Evolutionary conservation across 2,329 filamentous ascomycete genomes (phyloP).

Genomic region (Camillea tinctor): DNA sequence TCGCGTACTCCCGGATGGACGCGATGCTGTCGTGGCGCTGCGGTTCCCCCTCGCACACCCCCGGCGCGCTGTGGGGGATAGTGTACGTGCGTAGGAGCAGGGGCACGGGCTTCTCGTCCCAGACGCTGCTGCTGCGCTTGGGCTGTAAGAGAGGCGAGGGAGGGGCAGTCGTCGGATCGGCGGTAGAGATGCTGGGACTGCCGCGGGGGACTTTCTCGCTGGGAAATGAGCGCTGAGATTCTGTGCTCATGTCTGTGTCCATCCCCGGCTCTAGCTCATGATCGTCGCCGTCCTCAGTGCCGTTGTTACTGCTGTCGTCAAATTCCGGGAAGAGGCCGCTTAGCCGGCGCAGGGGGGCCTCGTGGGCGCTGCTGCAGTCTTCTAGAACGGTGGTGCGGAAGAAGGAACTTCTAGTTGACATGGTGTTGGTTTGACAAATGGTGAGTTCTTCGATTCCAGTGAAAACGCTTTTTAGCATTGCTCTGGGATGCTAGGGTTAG

Average conservation of each 20-base stretch:
- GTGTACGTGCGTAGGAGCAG: conserved; percentile 10
- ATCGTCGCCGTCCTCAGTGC: not conserved
- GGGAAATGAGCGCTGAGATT: conserved; percentile 23
- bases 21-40: conserved; percentile 4
- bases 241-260: not conserved
- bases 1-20: conserved; percentile 11
- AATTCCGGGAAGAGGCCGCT: conserved; percentile 14
- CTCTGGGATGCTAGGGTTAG: not conserved
- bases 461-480: not conserved
- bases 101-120: conserved; percentile 8
- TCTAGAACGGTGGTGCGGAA: conserved; percentile 22
- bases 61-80: conserved; percentile 5
- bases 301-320: not conserved
- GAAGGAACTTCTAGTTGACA: conserved; percentile 15
- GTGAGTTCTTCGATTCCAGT: not conserved
- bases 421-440: not conserved
- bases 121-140: not conserved
- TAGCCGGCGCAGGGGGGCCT: conserved; percentile 18
- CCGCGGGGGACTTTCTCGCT: conserved; percentile 17
- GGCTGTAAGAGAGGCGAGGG: conserved; percentile 1
- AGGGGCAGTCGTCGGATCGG: conserved; percentile 5
- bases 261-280: too few species aligned
- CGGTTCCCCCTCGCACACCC: not conserved
- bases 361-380: conserved; percentile 16
- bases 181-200: conserved; percentile 5